Evolutionary conservation across 129 eudicot genomes (phyloP), one percentile per base, ranked within the genome.

Genomic region (Centella asiatica): DNA sequence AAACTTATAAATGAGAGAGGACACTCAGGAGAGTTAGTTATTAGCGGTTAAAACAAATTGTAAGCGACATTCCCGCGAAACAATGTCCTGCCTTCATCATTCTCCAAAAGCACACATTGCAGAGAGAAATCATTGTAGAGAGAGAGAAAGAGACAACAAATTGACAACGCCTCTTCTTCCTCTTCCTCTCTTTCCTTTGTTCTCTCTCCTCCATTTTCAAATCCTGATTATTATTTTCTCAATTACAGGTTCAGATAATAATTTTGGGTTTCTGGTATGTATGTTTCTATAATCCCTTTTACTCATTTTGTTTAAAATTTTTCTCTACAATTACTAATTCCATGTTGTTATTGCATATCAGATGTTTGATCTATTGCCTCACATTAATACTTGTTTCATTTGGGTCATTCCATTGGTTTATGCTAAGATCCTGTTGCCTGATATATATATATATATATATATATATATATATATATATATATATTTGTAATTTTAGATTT

Each of bases 11-110:
- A 48, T 17, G 11, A 4, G 20, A 20, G 7, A 47, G 20, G 23
- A 9, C 9, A 2, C 23, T 19, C 17, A 1, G 0, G 1, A 3
- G 20, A 25, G 34, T 52, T 52, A 26, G 6, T 51, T 23, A 53
- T 53, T 53, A 27, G 58, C 6, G 58, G 58, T 53, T 15, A 53
- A 53, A 53, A 53, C 58, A 26, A 27, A 53, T 53, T 20, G 33
- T 0, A 53, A 53, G 33, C 58, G 58, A 53, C 4, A 10, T 53
- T 53, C 22, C 58, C 36, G 58, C 36, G 3, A 53, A 53, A 53
- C n/a, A 15, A 52, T 14, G 13, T 10, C 36, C 36, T 53, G 2
- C 15, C 34, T 51, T 53, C 4, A 53, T 53, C 4, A 53, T 26
- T 25, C 27, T 17, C 36, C 20, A 0, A 5, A 27, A 27, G 15